Conservation (phyloP, 306 rosid genomes). For the Vachellia pachyceras region DNA sequence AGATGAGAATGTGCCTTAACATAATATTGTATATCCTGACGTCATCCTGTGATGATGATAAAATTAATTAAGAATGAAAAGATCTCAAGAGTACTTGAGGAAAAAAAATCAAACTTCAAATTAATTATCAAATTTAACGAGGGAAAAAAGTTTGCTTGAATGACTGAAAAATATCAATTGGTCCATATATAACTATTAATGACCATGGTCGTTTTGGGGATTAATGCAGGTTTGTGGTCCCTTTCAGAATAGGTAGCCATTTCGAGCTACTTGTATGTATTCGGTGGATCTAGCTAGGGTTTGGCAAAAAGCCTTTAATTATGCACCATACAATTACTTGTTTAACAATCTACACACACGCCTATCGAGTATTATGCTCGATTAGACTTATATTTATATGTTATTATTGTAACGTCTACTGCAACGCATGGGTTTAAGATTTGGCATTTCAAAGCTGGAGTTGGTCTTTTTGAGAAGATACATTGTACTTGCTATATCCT, state of each 20-base stretch:
- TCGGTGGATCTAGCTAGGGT: constrained; percentile 10
- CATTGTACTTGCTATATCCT: neutral
- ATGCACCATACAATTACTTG: constrained; percentile 1
- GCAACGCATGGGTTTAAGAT: neutral
- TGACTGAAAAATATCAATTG: neutral
- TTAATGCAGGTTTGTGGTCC: constrained; percentile 27
- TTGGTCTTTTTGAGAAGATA: neutral
- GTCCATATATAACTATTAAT: neutral
- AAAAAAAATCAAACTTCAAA: neutral
- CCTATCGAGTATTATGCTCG: neutral
- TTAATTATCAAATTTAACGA: neutral
- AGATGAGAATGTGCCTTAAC: neutral
- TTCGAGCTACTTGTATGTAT: neutral
- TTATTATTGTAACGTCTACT: neutral
- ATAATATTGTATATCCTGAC: neutral
- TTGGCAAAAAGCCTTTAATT: constrained; percentile 30
- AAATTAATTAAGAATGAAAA: neutral
- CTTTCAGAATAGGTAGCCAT: neutral
- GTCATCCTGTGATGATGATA: neutral
- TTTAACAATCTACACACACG: neutral
- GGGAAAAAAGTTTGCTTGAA: neutral
- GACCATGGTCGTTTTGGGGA: constrained; percentile 16
- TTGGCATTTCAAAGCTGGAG: neutral
- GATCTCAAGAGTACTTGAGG: too few relatives aligned
- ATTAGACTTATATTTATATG: neutral